Percentiles rank a stretch among this genome's conserved stretches.
These are phyloP conservation scores for Saturnispora besseyi DNA, from an alignment of 805 yeast species.

Conservation along the genomic window DNA sequence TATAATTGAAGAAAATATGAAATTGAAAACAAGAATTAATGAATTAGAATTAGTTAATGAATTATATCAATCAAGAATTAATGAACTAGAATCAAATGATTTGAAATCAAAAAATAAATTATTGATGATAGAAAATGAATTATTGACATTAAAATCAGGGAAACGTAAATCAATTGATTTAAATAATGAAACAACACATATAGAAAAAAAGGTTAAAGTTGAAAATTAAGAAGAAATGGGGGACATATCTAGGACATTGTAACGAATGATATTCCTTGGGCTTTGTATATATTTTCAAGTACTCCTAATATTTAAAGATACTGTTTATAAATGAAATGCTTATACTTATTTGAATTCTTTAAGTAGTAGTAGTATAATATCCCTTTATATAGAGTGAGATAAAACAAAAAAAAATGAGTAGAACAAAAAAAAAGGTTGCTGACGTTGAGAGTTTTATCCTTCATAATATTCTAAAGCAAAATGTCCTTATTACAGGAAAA, in stretches of 20 bases:
- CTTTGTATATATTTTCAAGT: neutral
- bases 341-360: too few relatives aligned
- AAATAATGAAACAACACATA: neutral
- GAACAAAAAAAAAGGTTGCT: neutral
- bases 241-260: neutral
- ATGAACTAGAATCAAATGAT: constrained; percentile 70
- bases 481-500: neutral
- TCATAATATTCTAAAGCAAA: neutral
- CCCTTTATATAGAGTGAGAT: neutral
- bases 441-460: neutral
- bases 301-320: neutral
- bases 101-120: constrained; percentile 44
- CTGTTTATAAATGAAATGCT: too few relatives aligned
- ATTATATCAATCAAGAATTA: constrained; percentile 70
- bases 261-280: neutral
- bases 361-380: too few relatives aligned
- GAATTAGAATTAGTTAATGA: constrained; percentile 90
- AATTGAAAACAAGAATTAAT: constrained; percentile 64
- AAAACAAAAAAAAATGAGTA: neutral
- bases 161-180: neutral
- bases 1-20: constrained; percentile 16
- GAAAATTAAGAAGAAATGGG: neutral
- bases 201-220: constrained; percentile 2
- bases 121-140: constrained; percentile 1
- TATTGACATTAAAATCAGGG: neutral